phyloP scores from a whole-genome alignment of 2,329 filamentous ascomycete genomes.

The Ophiobolus disseminans region DNA sequence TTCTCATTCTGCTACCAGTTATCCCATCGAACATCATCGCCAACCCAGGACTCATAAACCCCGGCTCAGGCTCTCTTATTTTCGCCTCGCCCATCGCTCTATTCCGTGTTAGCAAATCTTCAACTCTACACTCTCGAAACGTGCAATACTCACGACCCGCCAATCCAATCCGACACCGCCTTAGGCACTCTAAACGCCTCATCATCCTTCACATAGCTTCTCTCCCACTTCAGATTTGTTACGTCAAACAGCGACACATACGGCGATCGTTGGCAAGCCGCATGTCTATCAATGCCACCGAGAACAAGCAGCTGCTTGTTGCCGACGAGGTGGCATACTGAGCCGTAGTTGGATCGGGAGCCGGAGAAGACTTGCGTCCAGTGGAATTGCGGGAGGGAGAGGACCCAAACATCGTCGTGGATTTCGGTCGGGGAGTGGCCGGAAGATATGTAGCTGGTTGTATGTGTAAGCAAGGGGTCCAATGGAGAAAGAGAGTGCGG shows the following conservation, averaged over 20 bases:
- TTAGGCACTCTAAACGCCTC: slow-evolving; percentile 7
- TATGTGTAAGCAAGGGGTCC: no score
- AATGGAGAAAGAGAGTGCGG: neutral
- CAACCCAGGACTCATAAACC: neutral
- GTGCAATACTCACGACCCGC: slow-evolving; percentile 8
- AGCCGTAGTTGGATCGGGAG: slow-evolving; percentile 2
- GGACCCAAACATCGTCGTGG: slow-evolving; percentile 10
- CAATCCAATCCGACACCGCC: slow-evolving; percentile 13
- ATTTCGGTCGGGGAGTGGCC: neutral
- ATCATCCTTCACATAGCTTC: slow-evolving; percentile 2
- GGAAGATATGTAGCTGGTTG: slow-evolving; percentile 3
- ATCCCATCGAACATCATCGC: slow-evolving; percentile 6
- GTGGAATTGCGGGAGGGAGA: slow-evolving; percentile 12
- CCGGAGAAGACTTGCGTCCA: slow-evolving; percentile 11
- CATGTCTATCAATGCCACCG: neutral
- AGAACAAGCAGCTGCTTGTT: slow-evolving; percentile 9
- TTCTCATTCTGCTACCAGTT: no score
- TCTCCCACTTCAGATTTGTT: slow-evolving; percentile 10
- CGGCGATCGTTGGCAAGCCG: neutral
- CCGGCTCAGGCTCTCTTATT: slow-evolving; percentile 5
- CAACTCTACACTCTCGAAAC: neutral
- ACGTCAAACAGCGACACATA: slow-evolving; percentile 7
- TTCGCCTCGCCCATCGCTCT: slow-evolving; percentile 6
- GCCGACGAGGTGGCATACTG: slow-evolving; percentile 8
- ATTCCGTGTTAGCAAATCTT: neutral